Conservation (phyloP, 805 yeast species). For the Debaryomyces prosopidis region DNA sequence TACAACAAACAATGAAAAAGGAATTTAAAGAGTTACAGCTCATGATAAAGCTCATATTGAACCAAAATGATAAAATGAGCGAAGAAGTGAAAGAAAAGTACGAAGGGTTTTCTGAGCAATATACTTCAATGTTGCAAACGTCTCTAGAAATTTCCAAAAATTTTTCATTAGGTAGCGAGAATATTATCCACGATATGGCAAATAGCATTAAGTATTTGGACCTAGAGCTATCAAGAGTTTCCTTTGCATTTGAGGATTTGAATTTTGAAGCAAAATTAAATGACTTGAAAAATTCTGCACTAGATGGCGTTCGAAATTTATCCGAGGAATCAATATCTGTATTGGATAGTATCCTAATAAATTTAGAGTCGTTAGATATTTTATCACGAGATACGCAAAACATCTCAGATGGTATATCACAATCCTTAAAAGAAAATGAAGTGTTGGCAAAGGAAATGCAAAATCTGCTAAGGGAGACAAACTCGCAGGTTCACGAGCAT, state of each 20-base stretch:
- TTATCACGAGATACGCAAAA: constrained; percentile 1
- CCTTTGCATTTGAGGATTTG: constrained; percentile 1
- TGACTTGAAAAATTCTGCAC: constrained; percentile 1
- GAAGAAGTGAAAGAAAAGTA: constrained; percentile 8
- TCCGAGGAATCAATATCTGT: constrained; percentile 1
- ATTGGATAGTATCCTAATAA: constrained; percentile 1
- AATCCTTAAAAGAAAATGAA: constrained; percentile 4
- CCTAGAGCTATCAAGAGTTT: not conserved
- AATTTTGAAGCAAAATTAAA: constrained; percentile 1
- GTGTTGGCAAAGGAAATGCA: not conserved
- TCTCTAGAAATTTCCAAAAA: constrained; percentile 2
- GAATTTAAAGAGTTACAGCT: constrained; percentile 5
- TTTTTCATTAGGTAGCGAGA: constrained; percentile 1
- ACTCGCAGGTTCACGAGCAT: constrained; percentile 2
- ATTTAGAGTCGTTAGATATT: constrained; percentile 2
- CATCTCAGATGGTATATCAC: not conserved
- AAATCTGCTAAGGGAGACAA: not conserved
- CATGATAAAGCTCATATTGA: constrained; percentile 1
- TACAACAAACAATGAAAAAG: constrained; percentile 1
- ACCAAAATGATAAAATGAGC: constrained; percentile 4
- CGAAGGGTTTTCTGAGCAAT: constrained; percentile 4
- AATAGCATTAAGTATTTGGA: not conserved
- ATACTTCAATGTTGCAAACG: not conserved
- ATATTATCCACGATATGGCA: constrained; percentile 1
- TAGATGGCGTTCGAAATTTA: constrained; percentile 3